Conservation (phyloP, 768 basidiomycete species). For the Cystobasidium ongulense region DNA sequence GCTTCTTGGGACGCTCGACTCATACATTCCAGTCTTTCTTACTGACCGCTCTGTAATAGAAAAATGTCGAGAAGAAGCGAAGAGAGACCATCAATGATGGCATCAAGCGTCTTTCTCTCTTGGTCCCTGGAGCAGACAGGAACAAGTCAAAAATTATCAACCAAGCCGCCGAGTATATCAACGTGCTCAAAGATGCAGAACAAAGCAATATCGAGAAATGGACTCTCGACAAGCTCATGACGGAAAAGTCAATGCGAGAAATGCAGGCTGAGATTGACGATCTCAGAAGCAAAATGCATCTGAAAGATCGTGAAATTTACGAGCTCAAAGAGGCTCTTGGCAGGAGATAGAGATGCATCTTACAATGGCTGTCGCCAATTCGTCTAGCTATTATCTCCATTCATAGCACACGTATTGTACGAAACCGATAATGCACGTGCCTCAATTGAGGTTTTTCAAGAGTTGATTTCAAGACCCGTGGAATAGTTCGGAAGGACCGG, state of each 20-base stretch:
- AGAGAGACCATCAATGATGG: slow-evolving; percentile 94
- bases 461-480: neutral
- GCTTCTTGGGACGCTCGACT: neutral
- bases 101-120: slow-evolving; percentile 79
- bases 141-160: slow-evolving; percentile 75
- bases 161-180: slow-evolving; percentile 83
- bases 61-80: slow-evolving; percentile 93
- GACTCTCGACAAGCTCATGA: slow-evolving; percentile 82
- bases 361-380: neutral
- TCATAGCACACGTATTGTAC: neutral
- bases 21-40: neutral
- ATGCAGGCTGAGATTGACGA: slow-evolving; percentile 35
- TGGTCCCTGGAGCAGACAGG: slow-evolving; percentile 56
- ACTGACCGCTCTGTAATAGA: slow-evolving; percentile 51
- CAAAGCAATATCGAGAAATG: slow-evolving; percentile 85
- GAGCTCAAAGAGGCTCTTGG: neutral
- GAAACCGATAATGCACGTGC: neutral
- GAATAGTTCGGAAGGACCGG: neutral
- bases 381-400: too few relatives aligned
- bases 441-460: neutral
- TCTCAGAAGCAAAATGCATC: slow-evolving; percentile 4
- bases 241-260: slow-evolving; percentile 60
- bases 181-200: slow-evolving; percentile 81
- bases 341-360: neutral
- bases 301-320: neutral